Evolutionary conservation across 2,329 filamentous ascomycete genomes (phyloP).

Genomic region (Trichoderma aggressivum): DNA sequence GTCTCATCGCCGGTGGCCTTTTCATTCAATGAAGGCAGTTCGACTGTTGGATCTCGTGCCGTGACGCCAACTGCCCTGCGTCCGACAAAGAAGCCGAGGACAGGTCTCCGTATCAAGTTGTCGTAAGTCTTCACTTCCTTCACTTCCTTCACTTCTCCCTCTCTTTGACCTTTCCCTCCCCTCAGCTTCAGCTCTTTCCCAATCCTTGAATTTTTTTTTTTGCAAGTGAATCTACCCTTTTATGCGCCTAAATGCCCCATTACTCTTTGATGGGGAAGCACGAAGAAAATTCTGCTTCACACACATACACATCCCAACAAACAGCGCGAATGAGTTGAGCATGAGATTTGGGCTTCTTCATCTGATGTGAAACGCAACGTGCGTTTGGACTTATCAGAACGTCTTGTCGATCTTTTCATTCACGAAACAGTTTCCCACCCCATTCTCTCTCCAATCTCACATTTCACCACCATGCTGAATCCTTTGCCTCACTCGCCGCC

Average conservation of each 20-base stretch:
- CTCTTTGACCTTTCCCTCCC: not conserved
- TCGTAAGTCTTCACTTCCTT: slow-evolving; percentile 51
- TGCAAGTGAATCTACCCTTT: not conserved
- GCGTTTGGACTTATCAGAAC: not conserved
- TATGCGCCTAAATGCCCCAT: not conserved
- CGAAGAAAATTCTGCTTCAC: slow-evolving; percentile 2
- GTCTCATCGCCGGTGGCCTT: slow-evolving; percentile 49
- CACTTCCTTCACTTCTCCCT: not conserved
- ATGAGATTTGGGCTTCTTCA: not conserved
- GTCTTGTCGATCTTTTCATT: too few relatives aligned
- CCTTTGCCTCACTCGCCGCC: not conserved
- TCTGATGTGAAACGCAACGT: not conserved
- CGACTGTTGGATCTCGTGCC: slow-evolving; percentile 54
- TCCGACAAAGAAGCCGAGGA: slow-evolving; percentile 57
- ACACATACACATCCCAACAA: not conserved
- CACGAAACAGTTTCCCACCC: not conserved
- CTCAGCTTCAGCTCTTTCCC: not conserved
- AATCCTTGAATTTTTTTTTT: not conserved
- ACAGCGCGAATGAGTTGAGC: not conserved
- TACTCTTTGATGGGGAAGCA: not conserved
- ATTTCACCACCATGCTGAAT: not conserved
- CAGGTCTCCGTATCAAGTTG: slow-evolving; percentile 62
- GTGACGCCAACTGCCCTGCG: slow-evolving; percentile 56
- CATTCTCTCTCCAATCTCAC: not conserved
- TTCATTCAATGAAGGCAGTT: slow-evolving; percentile 46